phyloP scores from a whole-genome alignment of 2,329 filamentous ascomycete species.

The Rhinocladiella mackenziei region DNA sequence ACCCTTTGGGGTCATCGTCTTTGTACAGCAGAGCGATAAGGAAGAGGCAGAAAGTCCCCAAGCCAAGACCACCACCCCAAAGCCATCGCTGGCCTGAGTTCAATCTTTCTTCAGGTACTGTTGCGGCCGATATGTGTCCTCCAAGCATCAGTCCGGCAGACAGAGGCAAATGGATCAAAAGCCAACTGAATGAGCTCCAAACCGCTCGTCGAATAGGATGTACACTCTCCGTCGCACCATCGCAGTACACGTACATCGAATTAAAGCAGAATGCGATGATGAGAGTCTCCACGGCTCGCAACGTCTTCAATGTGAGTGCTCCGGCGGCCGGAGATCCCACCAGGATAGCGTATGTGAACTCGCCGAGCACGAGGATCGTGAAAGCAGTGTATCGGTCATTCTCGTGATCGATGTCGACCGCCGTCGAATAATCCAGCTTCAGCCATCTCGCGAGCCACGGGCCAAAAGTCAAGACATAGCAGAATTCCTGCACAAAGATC shows the following conservation, averaged over 20 bases:
- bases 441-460: slow-evolving; percentile 44
- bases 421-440: slow-evolving; percentile 45
- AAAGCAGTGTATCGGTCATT: slow-evolving; percentile 50
- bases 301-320: slow-evolving; percentile 43
- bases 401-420: slow-evolving; percentile 50
- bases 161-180: slow-evolving; percentile 46
- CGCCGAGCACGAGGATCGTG: slow-evolving; percentile 51
- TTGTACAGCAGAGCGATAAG: slow-evolving; percentile 14
- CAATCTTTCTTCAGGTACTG: slow-evolving; percentile 39
- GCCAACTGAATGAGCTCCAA: slow-evolving; percentile 46
- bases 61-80: slow-evolving; percentile 45
- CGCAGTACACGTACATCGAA: slow-evolving; percentile 49
- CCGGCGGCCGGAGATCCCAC: slow-evolving; percentile 47
- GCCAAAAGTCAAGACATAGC: slow-evolving; percentile 45
- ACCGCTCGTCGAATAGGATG: slow-evolving; percentile 48
- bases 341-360: slow-evolving; percentile 49
- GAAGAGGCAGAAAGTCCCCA: slow-evolving; percentile 44
- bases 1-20: slow-evolving; percentile 8
- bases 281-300: slow-evolving; percentile 48
- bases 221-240: slow-evolving; percentile 43
- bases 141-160: slow-evolving; percentile 46
- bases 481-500: slow-evolving; percentile 35
- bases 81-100: slow-evolving; percentile 47
- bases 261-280: slow-evolving; percentile 51
- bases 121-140: slow-evolving; percentile 45